These are phyloP conservation scores for Penicillium sp. DNA, from an alignment of 2,329 filamentous ascomycete genomes.

Conservation along the genomic window DNA sequence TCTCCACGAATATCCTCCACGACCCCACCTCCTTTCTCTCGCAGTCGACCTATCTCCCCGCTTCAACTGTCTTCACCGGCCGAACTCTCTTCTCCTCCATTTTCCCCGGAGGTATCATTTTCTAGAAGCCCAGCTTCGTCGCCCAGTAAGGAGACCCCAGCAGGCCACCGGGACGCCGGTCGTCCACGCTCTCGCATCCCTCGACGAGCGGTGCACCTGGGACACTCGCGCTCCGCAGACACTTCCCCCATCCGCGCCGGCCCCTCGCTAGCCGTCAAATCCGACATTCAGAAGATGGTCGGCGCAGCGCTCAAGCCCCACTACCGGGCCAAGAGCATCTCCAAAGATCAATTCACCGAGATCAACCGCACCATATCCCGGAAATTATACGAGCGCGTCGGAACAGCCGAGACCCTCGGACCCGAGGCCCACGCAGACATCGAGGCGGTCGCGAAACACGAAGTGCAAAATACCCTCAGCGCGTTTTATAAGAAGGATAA, in stretches of 20 bases:
- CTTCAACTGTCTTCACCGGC: conserved; percentile 32
- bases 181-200: conserved; percentile 25
- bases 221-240: conserved; percentile 50
- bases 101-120: conserved; percentile 69
- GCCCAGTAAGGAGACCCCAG: conserved; percentile 4
- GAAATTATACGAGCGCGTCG: conserved; percentile 69
- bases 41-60: conserved; percentile 34
- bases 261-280: conserved; percentile 77
- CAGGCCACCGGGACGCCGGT: conserved; percentile 9
- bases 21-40: conserved; percentile 36
- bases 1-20: conserved; percentile 37
- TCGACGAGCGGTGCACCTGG: conserved; percentile 17
- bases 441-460: conserved; percentile 69
- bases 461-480: conserved; percentile 69
- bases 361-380: conserved; percentile 89
- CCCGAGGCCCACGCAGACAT: conserved; percentile 63
- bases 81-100: conserved; percentile 38
- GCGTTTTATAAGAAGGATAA: conserved; percentile 23
- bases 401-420: conserved; percentile 55
- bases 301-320: conserved; percentile 74
- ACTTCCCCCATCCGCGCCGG: conserved; percentile 61
- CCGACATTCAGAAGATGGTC: conserved; percentile 83
- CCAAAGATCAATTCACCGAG: conserved; percentile 81
- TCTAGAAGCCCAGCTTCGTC: conserved; percentile 47
- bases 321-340: conserved; percentile 73